Evolutionary conservation across 2,329 filamentous ascomycete species (phyloP).

Genomic region (Penicillium oxalicum): DNA sequence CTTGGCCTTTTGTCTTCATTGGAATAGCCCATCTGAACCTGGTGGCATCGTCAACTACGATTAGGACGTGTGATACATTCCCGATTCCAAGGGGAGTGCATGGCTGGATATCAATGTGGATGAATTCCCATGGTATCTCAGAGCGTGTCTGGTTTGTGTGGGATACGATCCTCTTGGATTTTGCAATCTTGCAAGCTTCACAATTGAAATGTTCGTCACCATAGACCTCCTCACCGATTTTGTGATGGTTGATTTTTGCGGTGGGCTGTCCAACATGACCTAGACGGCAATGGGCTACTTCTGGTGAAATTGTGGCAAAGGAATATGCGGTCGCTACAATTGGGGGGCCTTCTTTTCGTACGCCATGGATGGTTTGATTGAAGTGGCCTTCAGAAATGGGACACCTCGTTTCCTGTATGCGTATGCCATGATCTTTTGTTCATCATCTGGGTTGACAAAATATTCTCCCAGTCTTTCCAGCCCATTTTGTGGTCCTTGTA

Average conservation of each 20-base stretch:
- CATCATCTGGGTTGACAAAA: background rate
- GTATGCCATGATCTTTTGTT: background rate
- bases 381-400: background rate
- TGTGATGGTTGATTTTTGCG: background rate
- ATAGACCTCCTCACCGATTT: no score
- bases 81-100: no score
- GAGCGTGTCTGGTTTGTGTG: no score
- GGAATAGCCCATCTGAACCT: no score
- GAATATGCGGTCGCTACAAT: no score
- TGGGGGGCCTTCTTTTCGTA: background rate
- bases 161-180: background rate
- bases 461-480: background rate
- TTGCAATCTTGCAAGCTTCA: background rate
- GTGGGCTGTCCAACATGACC: background rate
- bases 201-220: background rate
- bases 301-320: background rate
- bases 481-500: no score
- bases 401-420: background rate
- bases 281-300: background rate
- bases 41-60: no score
- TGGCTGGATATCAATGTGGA: no score
- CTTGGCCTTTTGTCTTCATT: no score
- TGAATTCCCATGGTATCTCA: no score
- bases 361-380: background rate
- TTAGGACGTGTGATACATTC: no score